Conservation (phyloP, 192 early-diverging fungal species). For the Entrophospora sp. region DNA sequence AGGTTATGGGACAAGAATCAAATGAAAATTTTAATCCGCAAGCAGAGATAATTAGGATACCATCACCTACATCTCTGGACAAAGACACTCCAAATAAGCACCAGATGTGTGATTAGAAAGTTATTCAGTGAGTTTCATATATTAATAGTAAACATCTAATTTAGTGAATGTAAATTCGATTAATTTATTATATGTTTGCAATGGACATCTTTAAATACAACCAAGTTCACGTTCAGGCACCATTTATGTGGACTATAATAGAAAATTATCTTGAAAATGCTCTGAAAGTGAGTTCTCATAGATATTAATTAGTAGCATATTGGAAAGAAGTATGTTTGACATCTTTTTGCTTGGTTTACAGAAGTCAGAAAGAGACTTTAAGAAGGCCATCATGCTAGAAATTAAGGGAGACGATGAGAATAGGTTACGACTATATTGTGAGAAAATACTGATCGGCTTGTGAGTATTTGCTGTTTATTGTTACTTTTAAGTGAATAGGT, state of each 20-base stretch:
- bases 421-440: background rate
- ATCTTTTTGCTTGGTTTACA: background rate
- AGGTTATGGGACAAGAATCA: too few relatives aligned
- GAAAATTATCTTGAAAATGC: conserved; percentile 13
- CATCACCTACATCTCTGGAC: too few relatives aligned
- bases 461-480: background rate
- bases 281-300: conserved; percentile 9
- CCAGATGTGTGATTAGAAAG: too few relatives aligned
- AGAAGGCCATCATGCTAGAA: background rate
- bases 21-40: too few relatives aligned
- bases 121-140: too few relatives aligned
- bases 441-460: conserved; percentile 14
- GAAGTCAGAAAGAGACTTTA: background rate
- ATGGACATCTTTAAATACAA: conserved; percentile 10
- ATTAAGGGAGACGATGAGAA: background rate
- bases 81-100: too few relatives aligned
- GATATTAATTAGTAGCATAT: background rate
- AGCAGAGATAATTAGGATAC: too few relatives aligned
- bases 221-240: background rate
- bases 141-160: too few relatives aligned
- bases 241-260: conserved; percentile 8
- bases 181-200: too few relatives aligned
- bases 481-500: background rate
- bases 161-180: too few relatives aligned
- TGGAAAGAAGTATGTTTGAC: background rate